These are phyloP conservation scores for Phellinidium pouzarii DNA, from an alignment of 1,284 basidiomycete genomes.

Conservation along the genomic window DNA sequence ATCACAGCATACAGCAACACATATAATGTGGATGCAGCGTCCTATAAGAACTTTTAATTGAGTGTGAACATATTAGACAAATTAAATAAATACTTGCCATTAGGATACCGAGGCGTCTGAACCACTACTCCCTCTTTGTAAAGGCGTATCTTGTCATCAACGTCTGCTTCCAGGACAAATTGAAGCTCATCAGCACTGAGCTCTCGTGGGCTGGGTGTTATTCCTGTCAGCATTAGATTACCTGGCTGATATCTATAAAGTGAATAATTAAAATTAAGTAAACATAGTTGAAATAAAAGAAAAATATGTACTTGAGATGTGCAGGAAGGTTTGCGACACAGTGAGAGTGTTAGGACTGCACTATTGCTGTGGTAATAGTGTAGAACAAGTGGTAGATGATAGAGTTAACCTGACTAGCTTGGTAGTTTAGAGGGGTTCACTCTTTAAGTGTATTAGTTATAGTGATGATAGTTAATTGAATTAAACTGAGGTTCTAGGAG, in stretches of 20 bases:
- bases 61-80: neutral
- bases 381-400: too few relatives aligned
- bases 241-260: conserved; percentile 14
- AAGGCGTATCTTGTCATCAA: conserved; percentile 2
- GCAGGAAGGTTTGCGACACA: conserved; percentile 5
- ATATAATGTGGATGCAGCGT: conserved; percentile 1
- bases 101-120: neutral
- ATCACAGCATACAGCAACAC: conserved; percentile 11
- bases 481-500: too few relatives aligned
- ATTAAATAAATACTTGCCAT: neutral
- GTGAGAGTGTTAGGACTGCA: too few relatives aligned
- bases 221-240: conserved; percentile 14
- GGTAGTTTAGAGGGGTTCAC: too few relatives aligned
- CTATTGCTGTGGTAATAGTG: too few relatives aligned
- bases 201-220: conserved; percentile 19
- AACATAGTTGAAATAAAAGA: neutral
- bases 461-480: too few relatives aligned
- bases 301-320: conserved; percentile 2
- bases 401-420: too few relatives aligned
- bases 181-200: conserved; percentile 15
- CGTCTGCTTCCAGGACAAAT: neutral
- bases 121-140: conserved; percentile 3
- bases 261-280: too few relatives aligned
- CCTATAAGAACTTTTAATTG: neutral
- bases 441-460: too few relatives aligned